Percentiles rank a stretch among this genome's conserved stretches.
phyloP scores from a whole-genome alignment of 768 basidiomycete species.

The Infundibulicybe gibba region DNA sequence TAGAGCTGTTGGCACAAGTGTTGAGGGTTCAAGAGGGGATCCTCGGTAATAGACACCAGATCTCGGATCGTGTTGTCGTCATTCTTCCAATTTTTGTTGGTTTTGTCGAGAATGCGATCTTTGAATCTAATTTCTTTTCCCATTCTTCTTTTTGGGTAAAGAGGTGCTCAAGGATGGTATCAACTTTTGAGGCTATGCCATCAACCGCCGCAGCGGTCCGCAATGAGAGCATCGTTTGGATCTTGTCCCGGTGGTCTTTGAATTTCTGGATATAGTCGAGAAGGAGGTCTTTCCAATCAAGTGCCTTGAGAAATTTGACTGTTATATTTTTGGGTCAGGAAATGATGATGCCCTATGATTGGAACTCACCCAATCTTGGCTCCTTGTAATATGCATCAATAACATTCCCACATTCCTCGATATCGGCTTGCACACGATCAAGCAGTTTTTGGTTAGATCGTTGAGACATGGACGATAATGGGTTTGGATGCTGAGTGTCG shows the following conservation, averaged over 20 bases:
- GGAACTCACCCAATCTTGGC: constrained; percentile 11
- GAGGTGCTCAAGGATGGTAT: constrained; percentile 9
- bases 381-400: constrained; percentile 20
- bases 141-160: constrained; percentile 11
- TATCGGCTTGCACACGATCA: constrained; percentile 7
- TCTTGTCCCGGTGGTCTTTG: constrained; percentile 6
- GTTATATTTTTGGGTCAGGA: not conserved
- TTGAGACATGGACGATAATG: no score
- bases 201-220: constrained; percentile 9
- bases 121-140: constrained; percentile 12
- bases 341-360: not conserved
- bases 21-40: no score
- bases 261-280: constrained; percentile 11
- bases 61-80: no score
- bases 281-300: constrained; percentile 16
- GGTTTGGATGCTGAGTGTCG: no score
- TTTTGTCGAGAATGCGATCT: constrained; percentile 3
- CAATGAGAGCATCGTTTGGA: constrained; percentile 11
- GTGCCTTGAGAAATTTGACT: constrained; percentile 17
- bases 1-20: no score
- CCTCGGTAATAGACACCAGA: no score
- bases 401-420: constrained; percentile 15
- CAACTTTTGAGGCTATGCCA: constrained; percentile 11
- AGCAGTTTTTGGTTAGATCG: no score
- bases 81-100: no score